A percentile compares a stretch with the other conserved stretches of the same genome.
phyloP scores from a whole-genome alignment of 179 eudicot species.

The Corrigiola litoralis region DNA sequence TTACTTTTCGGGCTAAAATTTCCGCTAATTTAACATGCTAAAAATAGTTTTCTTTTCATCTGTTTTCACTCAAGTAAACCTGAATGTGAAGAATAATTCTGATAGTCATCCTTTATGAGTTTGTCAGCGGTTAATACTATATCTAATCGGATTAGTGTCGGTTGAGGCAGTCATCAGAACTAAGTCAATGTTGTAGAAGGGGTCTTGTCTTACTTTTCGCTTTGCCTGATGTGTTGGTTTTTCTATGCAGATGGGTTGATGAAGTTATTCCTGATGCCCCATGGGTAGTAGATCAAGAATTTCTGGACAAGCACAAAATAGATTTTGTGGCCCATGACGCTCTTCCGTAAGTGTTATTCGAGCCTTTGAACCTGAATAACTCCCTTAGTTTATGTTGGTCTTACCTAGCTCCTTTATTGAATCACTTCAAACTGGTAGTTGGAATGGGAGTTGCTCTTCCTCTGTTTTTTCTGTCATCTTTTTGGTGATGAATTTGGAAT shows the following conservation, averaged over 20 bases:
- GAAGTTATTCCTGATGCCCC: constrained; percentile 98
- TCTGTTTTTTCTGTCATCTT: neutral
- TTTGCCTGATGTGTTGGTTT: neutral
- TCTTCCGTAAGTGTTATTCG: constrained; percentile 71
- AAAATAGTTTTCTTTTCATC: no score
- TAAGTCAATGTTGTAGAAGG: neutral
- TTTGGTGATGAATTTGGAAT: no score
- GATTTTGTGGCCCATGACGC: constrained; percentile 92
- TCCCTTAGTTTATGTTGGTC: neutral
- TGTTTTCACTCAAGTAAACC: no score
- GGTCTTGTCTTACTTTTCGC: neutral
- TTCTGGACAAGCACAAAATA: constrained; percentile 74
- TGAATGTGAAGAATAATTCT: no score
- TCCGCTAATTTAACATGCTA: no score
- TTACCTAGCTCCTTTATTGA: neutral
- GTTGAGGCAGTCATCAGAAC: no score
- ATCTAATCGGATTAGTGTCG: no score
- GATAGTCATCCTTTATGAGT: no score
- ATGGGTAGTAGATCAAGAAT: constrained; percentile 80
- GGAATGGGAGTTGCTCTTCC: neutral
- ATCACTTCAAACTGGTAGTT: neutral
- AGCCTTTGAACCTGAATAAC: constrained; percentile 2
- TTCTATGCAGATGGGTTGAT: constrained; percentile 80
- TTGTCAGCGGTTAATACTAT: no score
- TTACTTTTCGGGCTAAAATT: no score